phyloP scores from a whole-genome alignment of 768 basidiomycete genomes.

The Leucocoprinus birnbaumii region DNA sequence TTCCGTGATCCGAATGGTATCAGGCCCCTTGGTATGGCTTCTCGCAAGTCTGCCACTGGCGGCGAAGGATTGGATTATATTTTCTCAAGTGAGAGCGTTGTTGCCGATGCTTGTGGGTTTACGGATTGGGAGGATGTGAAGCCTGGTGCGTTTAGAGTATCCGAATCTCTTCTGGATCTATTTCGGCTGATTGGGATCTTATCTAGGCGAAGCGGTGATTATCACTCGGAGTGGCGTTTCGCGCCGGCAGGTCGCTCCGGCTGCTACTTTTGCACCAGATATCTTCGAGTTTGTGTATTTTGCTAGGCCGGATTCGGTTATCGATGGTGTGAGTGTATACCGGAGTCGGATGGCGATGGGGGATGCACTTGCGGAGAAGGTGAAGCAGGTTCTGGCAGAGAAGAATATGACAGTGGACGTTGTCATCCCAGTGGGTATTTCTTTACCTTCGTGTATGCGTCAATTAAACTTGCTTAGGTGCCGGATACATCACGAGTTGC shows the following conservation, averaged over 20 bases:
- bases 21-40: conserved; percentile 85
- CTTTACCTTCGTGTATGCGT: not conserved
- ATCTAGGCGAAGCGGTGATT: conserved; percentile 88
- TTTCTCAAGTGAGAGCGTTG: conserved; percentile 93
- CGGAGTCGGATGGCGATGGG: conserved; percentile 99
- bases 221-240: conserved; percentile 81
- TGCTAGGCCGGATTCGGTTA: conserved; percentile 94
- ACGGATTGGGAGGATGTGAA: conserved; percentile 90
- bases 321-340: conserved; percentile 97
- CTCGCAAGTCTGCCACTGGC: conserved; percentile 49
- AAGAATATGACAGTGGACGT: conserved; percentile 82
- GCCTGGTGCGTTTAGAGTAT: conserved; percentile 60
- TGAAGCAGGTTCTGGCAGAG: conserved; percentile 65
- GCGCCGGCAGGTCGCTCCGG: conserved; percentile 67
- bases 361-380: conserved; percentile 88
- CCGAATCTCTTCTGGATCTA: not conserved
- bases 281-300: conserved; percentile 99
- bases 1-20: conserved; percentile 99
- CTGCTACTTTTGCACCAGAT: conserved; percentile 87
- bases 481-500: conserved; percentile 97
- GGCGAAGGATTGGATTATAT: conserved; percentile 69
- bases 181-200: not conserved
- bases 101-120: conserved; percentile 92
- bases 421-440: conserved; percentile 78
- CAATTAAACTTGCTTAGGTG: conserved; percentile 44